These are phyloP conservation scores for Fraxinus baroniana DNA, from an alignment of 305 asterid species.

Conservation along the genomic window DNA sequence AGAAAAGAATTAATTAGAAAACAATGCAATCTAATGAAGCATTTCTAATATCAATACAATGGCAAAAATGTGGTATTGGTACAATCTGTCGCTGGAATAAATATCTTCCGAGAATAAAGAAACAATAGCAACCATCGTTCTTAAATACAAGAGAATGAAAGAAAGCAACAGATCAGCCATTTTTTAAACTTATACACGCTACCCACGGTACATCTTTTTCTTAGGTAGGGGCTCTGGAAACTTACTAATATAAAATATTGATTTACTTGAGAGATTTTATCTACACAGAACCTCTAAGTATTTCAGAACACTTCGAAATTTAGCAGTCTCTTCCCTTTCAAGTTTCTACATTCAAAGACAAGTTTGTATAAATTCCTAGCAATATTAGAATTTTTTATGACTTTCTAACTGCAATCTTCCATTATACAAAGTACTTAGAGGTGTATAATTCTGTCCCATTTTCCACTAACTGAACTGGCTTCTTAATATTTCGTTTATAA, in stretches of 20 bases:
- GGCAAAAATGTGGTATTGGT: conserved; percentile 1
- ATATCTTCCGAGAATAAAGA: background rate
- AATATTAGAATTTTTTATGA: conserved; percentile 7
- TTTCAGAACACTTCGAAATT: background rate
- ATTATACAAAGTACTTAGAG: conserved; percentile 7
- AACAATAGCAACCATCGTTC: background rate
- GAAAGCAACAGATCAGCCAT: conserved; percentile 4
- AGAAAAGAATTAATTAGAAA: conserved; percentile 11
- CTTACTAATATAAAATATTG: conserved; percentile 1
- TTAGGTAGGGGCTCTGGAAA: background rate
- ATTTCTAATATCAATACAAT: conserved; percentile 15
- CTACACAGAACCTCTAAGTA: background rate
- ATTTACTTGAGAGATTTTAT: background rate
- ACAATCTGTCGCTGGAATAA: background rate
- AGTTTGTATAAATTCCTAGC: conserved; percentile 15
- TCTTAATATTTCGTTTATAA: background rate
- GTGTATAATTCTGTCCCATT: conserved; percentile 1
- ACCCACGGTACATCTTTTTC: background rate
- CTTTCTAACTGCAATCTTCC: conserved; percentile 12
- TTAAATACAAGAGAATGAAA: background rate
- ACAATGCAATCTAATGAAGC: conserved; percentile 11
- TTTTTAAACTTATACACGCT: background rate
- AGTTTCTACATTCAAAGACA: background rate
- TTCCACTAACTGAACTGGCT: background rate
- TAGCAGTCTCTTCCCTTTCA: background rate